Evolutionary conservation across 225 moss, liverwort and hornwort species (phyloP).

Genomic region (Marchantia paleacea): DNA sequence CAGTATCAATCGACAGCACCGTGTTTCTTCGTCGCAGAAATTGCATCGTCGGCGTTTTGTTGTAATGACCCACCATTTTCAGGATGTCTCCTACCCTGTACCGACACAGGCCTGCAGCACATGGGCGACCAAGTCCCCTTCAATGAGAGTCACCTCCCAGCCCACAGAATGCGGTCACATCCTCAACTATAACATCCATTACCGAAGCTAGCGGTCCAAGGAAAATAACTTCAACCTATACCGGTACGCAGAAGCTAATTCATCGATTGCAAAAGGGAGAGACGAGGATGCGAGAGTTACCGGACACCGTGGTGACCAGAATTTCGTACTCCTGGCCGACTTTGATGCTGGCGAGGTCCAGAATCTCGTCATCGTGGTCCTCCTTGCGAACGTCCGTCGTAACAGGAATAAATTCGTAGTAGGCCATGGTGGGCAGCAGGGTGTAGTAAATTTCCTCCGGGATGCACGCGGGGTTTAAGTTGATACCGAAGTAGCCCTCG

Average conservation of each 20-base stretch:
- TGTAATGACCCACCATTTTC: conserved; percentile 65
- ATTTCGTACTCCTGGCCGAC: conserved; percentile 74
- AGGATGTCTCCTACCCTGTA: conserved; percentile 76
- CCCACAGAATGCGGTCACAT: too few relatives aligned
- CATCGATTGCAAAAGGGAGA: background rate
- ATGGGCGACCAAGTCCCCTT: background rate
- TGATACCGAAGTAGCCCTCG: conserved; percentile 68
- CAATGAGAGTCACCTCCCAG: too few relatives aligned
- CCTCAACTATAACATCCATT: too few relatives aligned
- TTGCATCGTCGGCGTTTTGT: conserved; percentile 51
- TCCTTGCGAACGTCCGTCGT: background rate
- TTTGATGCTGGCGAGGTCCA: conserved; percentile 63
- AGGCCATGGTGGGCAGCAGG: conserved; percentile 59
- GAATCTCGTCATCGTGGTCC: conserved; percentile 25
- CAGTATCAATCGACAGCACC: conserved; percentile 56
- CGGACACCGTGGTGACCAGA: conserved; percentile 63
- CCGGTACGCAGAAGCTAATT: background rate
- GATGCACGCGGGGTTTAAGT: conserved; percentile 43
- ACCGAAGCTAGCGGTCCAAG: too few relatives aligned
- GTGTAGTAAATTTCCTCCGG: conserved; percentile 60
- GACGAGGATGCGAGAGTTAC: conserved; percentile 29
- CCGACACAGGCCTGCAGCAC: conserved; percentile 64
- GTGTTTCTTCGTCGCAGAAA: conserved; percentile 64
- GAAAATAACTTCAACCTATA: background rate
- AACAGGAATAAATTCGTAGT: conserved; percentile 71